Evolutionary conservation across 805 yeast genomes (phyloP).

Genomic region (Pichia membranifaciens): DNA sequence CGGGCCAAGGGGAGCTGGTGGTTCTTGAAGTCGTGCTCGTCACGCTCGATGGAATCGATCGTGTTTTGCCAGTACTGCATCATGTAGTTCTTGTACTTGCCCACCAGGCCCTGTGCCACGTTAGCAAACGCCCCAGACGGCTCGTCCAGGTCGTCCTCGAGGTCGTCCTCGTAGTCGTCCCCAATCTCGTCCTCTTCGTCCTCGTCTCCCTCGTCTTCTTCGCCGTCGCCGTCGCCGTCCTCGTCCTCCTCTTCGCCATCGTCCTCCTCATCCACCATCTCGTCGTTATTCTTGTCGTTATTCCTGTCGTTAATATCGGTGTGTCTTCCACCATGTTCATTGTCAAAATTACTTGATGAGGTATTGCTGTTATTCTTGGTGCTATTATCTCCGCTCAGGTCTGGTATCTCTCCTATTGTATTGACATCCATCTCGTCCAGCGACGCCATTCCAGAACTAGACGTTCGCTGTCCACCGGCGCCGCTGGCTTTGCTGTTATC

Average conservation of each 20-base stretch:
- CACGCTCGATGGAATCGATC: conserved; percentile 82
- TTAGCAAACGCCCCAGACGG: conserved; percentile 45
- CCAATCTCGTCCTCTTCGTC: conserved; percentile 27
- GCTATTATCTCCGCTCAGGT: neutral
- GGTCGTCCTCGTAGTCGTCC: conserved; percentile 9
- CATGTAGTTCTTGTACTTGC: conserved; percentile 80
- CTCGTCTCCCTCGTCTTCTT: conserved; percentile 26
- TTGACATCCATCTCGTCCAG: neutral
- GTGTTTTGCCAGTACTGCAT: conserved; percentile 98
- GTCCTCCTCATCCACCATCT: conserved; percentile 14
- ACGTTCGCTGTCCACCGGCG: too few relatives aligned
- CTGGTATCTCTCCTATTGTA: neutral
- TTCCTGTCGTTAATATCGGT: neutral
- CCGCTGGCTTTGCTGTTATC: too few relatives aligned
- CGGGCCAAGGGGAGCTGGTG: conserved; percentile 95
- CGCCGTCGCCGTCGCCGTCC: conserved; percentile 13
- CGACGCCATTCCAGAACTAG: neutral
- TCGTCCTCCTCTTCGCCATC: conserved; percentile 10
- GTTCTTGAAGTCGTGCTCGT: conserved; percentile 85
- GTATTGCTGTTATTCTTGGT: neutral
- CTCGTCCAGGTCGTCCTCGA: conserved; percentile 31
- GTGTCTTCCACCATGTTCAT: too few relatives aligned
- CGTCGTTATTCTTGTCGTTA: neutral
- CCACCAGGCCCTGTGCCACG: conserved; percentile 88
- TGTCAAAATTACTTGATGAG: too few relatives aligned